phyloP scores from a whole-genome alignment of 345 rosid genomes.

The Cardamine chenopodiifolia region DNA sequence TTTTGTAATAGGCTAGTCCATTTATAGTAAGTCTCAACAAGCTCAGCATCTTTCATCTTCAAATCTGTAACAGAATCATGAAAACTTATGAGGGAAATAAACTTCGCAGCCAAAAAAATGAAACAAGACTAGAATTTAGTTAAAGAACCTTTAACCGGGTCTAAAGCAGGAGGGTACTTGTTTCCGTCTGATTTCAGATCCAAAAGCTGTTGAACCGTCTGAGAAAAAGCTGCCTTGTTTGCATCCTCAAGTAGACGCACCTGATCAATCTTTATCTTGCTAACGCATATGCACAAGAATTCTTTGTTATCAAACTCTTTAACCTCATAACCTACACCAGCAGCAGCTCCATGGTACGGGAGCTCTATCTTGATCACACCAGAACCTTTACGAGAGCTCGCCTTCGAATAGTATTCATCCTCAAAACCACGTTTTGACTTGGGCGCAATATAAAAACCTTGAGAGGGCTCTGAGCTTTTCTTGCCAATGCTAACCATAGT shows the following conservation, averaged over 20 bases:
- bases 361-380: constrained; percentile 64
- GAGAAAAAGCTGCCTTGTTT: constrained; percentile 70
- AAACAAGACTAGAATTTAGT: constrained; percentile 5
- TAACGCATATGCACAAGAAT: constrained; percentile 63
- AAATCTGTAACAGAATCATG: constrained; percentile 58
- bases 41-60: constrained; percentile 67
- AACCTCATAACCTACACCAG: constrained; percentile 86
- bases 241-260: constrained; percentile 71
- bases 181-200: constrained; percentile 63
- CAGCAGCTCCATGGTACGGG: constrained; percentile 71
- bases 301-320: constrained; percentile 68
- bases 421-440: constrained; percentile 71
- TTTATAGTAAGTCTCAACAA: constrained; percentile 61
- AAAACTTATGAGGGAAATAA: constrained; percentile 10
- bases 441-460: constrained; percentile 68
- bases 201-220: constrained; percentile 79
- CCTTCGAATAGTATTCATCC: constrained; percentile 56
- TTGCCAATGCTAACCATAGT: constrained; percentile 54
- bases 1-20: constrained; percentile 68
- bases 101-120: background rate
- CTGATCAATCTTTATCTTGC: constrained; percentile 62
- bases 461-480: constrained; percentile 54
- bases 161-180: constrained; percentile 75
- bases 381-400: constrained; percentile 65
- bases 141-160: constrained; percentile 70